These are phyloP conservation scores for Astragalus glycyphyllos DNA, from an alignment of 306 rosid species.

Conservation along the genomic window DNA sequence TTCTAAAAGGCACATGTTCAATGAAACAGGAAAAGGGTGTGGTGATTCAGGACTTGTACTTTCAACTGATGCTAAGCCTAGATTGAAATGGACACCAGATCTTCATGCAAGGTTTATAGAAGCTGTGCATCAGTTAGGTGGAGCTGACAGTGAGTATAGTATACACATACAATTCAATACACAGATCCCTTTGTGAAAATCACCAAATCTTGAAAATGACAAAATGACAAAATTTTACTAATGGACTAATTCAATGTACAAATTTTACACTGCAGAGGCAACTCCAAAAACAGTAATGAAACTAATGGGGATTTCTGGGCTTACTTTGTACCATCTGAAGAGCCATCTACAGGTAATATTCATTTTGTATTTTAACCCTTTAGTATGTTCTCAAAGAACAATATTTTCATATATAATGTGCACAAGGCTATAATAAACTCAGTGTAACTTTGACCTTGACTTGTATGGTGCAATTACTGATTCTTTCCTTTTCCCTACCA, in stretches of 20 bases:
- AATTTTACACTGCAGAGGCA: constrained; percentile 71
- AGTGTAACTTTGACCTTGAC: no score
- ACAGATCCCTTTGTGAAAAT: constrained; percentile 1
- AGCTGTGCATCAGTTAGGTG: constrained; percentile 86
- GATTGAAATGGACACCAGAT: constrained; percentile 94
- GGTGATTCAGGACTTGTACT: constrained; percentile 89
- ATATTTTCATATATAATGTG: no score
- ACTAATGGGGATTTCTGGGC: constrained; percentile 90
- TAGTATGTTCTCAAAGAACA: no score
- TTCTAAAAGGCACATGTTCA: constrained; percentile 69
- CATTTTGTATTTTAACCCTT: not conserved
- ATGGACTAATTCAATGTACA: constrained; percentile 33
- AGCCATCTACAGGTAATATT: constrained; percentile 89
- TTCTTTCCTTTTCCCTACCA: constrained; percentile 45
- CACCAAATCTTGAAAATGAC: not conserved
- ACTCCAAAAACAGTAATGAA: constrained; percentile 94
- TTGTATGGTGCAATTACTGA: constrained; percentile 37
- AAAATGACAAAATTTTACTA: constrained; percentile 11
- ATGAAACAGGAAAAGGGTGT: constrained; percentile 62
- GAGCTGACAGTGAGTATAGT: constrained; percentile 83
- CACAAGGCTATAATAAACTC: no score
- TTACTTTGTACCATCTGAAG: constrained; percentile 85
- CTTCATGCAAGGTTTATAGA: constrained; percentile 86
- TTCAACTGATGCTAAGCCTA: constrained; percentile 91
- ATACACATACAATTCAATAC: no score